phyloP scores from a whole-genome alignment of 805 yeast species.

The Metschnikowia lochheadii region DNA sequence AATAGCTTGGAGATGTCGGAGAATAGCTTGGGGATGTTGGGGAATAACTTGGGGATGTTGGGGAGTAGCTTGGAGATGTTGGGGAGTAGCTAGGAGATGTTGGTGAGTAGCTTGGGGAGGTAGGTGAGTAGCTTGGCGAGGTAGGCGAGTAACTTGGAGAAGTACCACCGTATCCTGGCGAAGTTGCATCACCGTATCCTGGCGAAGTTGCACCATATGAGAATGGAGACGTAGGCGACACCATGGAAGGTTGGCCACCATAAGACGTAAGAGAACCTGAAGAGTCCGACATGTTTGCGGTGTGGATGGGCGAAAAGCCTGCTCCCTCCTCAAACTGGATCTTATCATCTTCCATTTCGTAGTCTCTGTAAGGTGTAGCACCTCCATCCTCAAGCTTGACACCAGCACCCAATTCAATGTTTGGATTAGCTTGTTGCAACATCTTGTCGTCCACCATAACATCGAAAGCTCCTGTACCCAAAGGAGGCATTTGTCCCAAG shows the following conservation, averaged over 20 bases:
- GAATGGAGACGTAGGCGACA: constrained; percentile 55
- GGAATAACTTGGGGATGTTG: constrained; percentile 65
- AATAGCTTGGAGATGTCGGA: constrained; percentile 71
- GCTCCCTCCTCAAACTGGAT: constrained; percentile 64
- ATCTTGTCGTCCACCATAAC: constrained; percentile 90
- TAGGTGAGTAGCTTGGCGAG: constrained; percentile 72
- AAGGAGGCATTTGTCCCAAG: constrained; percentile 97
- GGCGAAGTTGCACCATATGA: constrained; percentile 47
- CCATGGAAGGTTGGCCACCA: constrained; percentile 59
- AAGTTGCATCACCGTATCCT: constrained; percentile 48
- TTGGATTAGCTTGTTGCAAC: constrained; percentile 56
- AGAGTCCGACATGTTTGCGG: constrained; percentile 72
- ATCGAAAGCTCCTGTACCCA: constrained; percentile 98
- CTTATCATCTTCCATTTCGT: constrained; percentile 58
- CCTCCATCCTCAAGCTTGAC: constrained; percentile 54
- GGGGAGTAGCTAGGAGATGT: constrained; percentile 64
- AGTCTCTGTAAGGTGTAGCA: constrained; percentile 85
- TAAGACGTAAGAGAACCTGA: constrained; percentile 86
- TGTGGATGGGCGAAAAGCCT: constrained; percentile 90
- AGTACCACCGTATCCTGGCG: constrained; percentile 43
- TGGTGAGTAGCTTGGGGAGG: constrained; percentile 75
- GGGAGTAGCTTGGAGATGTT: constrained; percentile 56
- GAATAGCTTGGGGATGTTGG: constrained; percentile 81
- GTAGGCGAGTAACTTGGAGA: constrained; percentile 54
- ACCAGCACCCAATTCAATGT: constrained; percentile 37